Conservation (phyloP, 768 basidiomycete genomes). For the Cystobasidiopsis lactophilus region DNA sequence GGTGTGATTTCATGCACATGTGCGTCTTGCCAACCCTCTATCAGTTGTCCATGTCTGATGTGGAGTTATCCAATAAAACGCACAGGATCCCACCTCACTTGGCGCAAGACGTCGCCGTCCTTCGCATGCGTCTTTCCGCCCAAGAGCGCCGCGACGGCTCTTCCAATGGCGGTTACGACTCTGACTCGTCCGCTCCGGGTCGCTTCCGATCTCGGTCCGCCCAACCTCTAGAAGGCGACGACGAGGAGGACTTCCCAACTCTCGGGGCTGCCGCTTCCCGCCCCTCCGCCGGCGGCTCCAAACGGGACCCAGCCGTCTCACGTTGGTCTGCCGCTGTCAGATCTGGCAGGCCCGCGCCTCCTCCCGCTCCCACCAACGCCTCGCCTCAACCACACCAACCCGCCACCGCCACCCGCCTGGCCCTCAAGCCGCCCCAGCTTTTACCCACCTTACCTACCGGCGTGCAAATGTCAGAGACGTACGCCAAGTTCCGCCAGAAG, state of each 20-base stretch:
- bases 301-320: conserved; percentile 65
- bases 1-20: conserved; percentile 83
- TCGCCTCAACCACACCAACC: conserved; percentile 5
- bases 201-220: background rate
- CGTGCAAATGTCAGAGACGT: conserved; percentile 50
- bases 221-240: too few species aligned
- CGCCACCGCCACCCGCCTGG: conserved; percentile 48
- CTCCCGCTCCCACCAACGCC: conserved; percentile 23
- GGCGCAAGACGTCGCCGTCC: conserved; percentile 15
- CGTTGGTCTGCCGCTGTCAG: conserved; percentile 81
- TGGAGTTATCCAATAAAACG: background rate
- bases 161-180: conserved; percentile 24
- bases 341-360: conserved; percentile 28
- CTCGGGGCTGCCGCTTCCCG: conserved; percentile 24
- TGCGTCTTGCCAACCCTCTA: conserved; percentile 31
- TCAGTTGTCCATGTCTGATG: too few species aligned
- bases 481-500: conserved; percentile 68
- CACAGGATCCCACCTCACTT: conserved; percentile 23
- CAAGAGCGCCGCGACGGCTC: conserved; percentile 3
- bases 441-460: conserved; percentile 79
- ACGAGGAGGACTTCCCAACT: conserved; percentile 20
- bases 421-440: conserved; percentile 55
- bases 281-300: conserved; percentile 24
- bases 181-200: conserved; percentile 23
- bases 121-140: conserved; percentile 24